These are phyloP conservation scores for Bretschneidera sinensis DNA, from an alignment of 345 rosid genomes.

Conservation along the genomic window DNA sequence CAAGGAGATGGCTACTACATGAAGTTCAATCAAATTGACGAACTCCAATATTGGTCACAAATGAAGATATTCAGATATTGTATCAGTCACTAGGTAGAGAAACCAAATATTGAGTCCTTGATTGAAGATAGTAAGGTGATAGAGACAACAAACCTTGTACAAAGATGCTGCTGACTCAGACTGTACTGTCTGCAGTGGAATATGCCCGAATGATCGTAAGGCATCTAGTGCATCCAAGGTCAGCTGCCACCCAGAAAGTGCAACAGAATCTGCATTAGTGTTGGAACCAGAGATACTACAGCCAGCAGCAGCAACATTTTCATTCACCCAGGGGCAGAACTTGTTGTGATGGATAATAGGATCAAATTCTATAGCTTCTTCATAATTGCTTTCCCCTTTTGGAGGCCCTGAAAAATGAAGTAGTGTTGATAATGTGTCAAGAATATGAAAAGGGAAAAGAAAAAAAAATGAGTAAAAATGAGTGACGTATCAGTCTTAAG, in stretches of 20 bases:
- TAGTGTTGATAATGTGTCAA: constrained; percentile 1
- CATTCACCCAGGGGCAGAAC: constrained; percentile 86
- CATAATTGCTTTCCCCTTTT: constrained; percentile 69
- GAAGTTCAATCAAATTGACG: neutral
- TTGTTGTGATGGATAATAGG: constrained; percentile 67
- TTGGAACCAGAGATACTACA: constrained; percentile 37
- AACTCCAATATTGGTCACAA: neutral
- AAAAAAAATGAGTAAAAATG: neutral
- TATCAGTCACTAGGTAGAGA: neutral
- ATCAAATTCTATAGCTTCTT: constrained; percentile 58
- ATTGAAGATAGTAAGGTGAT: neutral
- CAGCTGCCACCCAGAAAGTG: constrained; percentile 70
- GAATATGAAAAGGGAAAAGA: neutral
- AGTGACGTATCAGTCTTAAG: no score
- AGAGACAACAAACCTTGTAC: constrained; percentile 44
- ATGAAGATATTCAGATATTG: neutral
- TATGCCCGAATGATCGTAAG: constrained; percentile 40
- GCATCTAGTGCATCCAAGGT: constrained; percentile 73
- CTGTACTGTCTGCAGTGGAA: constrained; percentile 50
- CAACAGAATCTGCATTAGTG: constrained; percentile 39
- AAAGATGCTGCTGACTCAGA: constrained; percentile 80
- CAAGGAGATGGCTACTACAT: no score
- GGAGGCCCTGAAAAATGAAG: constrained; percentile 52
- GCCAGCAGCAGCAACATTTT: constrained; percentile 86
- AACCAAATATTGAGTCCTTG: neutral